phyloP scores from a whole-genome alignment of 108 stramenopile genomes.

The Nannochloropsis salina region DNA sequence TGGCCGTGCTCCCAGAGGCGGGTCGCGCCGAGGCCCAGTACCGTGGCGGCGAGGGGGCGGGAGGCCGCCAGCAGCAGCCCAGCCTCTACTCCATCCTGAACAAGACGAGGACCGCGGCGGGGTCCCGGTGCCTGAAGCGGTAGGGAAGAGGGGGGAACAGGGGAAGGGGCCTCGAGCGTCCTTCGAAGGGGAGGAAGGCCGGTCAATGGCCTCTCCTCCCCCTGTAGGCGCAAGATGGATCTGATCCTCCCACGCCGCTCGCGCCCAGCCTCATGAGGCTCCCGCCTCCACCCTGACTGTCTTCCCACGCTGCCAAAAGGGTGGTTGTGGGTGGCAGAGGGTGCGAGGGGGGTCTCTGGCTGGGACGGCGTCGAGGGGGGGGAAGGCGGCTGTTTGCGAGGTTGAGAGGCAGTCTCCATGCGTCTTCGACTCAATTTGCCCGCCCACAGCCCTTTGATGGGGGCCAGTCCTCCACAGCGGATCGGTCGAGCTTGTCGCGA shows the following conservation, averaged over 20 bases:
- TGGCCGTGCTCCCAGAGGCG: background rate
- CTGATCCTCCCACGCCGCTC: background rate
- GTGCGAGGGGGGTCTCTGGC: background rate
- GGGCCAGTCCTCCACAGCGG: background rate
- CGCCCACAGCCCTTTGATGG: background rate
- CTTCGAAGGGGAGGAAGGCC: slow-evolving; percentile 10
- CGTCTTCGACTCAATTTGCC: background rate
- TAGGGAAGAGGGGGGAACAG: background rate
- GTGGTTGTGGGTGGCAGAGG: background rate
- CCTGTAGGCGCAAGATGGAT: background rate
- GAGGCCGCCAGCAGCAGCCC: background rate
- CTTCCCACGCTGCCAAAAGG: background rate
- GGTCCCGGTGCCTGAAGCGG: background rate
- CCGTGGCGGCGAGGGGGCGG: background rate
- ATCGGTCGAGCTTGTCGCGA: no score
- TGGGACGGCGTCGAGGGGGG: background rate
- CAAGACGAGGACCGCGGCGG: background rate
- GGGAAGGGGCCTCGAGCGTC: background rate
- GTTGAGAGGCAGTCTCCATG: background rate
- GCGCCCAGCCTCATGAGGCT: background rate
- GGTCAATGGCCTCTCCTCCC: background rate
- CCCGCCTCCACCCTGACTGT: background rate
- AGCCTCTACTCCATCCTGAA: slow-evolving; percentile 1
- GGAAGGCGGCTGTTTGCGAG: slow-evolving; percentile 14
- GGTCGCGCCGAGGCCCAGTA: background rate